Base-by-base conservation (phyloP, 2,329 filamentous ascomycete genomes). In the Calycina herbarum region DNA sequence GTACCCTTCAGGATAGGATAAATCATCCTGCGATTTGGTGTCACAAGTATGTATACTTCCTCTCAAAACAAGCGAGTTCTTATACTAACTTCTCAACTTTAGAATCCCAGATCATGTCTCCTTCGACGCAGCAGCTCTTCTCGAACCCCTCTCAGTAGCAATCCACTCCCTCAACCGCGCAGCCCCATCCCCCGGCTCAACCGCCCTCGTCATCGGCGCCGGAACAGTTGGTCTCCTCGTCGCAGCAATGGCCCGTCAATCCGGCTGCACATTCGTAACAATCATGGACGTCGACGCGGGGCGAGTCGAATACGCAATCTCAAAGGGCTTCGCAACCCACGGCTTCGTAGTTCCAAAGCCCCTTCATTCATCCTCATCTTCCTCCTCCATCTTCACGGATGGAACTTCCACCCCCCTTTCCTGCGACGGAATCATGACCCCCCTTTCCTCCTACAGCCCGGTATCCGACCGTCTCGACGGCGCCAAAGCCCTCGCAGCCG, bases 11-110 rank as follows among this genome's bases (percentile, higher is more conserved):
- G 71, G 85, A 88, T 71, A 81, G 80, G 65, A 86, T 88, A 70
- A 88, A 88, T 69, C 86, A 88, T 72, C 86, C 85, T 4, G 86
- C 85, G 5, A 76, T 77, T 38, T 88, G 86, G 86, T 88, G 85
- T 67, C 84, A 88, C 74, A 87, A 85, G 85, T 86, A 76, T 73
- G 81, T 75, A 27, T 42, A 8, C 13, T 11, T 10, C 8, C 5
- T 17, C 10, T 51, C 59, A 54, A 33, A 51, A 61, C 29, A 33
- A 24, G 20, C 48, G 48, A 54, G 48, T 27, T 13, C 7, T 29
- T n/a, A 27, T 45, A 56, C 7, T n/a, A 27, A 62, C 33, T 48
- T 70, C 31, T 69, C 15, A 6, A 27, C 17, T 6, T 7, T 27
- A 86, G 85, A 68, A 80, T 89, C n/a, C 86, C 86, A 0, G 82